Conservation (phyloP, 768 basidiomycete genomes). For the Atractiella rhizophila region DNA sequence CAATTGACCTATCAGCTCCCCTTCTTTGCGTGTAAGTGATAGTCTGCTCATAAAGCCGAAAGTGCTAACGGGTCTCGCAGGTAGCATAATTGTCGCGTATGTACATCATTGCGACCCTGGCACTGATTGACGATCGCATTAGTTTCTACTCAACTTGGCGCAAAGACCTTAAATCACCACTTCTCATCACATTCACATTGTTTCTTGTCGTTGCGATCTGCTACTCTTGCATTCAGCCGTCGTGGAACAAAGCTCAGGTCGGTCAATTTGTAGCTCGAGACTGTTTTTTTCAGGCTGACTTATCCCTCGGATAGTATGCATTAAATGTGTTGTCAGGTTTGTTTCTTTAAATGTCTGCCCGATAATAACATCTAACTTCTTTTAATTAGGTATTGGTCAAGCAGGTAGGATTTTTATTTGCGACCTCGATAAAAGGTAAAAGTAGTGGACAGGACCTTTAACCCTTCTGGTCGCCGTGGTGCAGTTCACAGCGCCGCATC, state of each 20-base stretch:
- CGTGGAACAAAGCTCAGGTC: constrained; percentile 1
- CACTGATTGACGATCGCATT: no score
- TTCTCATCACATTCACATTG: constrained; percentile 4
- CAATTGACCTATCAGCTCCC: no score
- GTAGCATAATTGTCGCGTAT: no score
- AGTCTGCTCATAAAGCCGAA: not conserved
- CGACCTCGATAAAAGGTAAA: no score
- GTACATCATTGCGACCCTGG: no score
- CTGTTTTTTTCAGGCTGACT: not conserved
- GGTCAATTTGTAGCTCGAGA: not conserved
- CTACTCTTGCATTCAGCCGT: constrained; percentile 2
- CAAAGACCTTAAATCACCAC: constrained; percentile 5
- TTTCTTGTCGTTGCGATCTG: constrained; percentile 6
- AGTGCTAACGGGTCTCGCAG: no score
- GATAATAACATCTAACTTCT: not conserved
- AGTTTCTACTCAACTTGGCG: no score
- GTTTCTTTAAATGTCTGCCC: no score
- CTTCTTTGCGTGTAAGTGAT: not conserved
- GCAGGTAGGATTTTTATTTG: no score
- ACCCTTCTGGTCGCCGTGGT: constrained; percentile 6
- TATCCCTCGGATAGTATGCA: no score
- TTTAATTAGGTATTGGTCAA: no score
- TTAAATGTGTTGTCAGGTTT: no score
- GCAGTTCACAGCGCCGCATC: constrained; percentile 7
- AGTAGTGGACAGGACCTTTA: constrained; percentile 6